phyloP scores from a whole-genome alignment of 768 basidiomycete species.

The Peribolospora baueri region DNA sequence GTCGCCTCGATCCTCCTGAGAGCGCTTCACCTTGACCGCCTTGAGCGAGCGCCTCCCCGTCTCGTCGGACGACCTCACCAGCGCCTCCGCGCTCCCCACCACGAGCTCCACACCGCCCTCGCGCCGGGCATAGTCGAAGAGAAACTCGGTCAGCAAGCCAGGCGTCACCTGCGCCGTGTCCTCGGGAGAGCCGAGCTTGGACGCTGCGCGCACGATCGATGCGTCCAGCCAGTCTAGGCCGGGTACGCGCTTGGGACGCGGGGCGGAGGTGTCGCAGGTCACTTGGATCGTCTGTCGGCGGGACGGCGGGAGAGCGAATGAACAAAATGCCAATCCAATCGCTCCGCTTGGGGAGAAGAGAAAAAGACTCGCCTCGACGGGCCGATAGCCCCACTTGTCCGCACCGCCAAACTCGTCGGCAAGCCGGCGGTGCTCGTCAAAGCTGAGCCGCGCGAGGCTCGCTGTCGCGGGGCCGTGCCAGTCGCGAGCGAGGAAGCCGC shows the following conservation, averaged over 20 bases:
- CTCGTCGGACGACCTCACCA: too few species aligned
- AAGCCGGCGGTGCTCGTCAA: constrained; percentile 45
- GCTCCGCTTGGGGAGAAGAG: too few species aligned
- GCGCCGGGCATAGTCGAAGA: neutral
- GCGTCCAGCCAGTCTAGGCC: constrained; percentile 3
- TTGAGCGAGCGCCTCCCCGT: too few species aligned
- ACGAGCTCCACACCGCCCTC: neutral
- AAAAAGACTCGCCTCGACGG: constrained; percentile 30
- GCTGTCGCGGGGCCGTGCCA: constrained; percentile 47
- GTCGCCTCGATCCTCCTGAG: neutral
- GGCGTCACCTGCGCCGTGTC: constrained; percentile 38
- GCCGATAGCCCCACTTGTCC: constrained; percentile 61
- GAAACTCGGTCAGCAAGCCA: neutral
- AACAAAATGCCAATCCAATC: too few species aligned
- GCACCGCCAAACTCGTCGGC: constrained; percentile 43
- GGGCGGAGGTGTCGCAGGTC: neutral
- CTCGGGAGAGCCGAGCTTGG: constrained; percentile 4
- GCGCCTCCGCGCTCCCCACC: neutral
- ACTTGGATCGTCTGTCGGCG: too few species aligned
- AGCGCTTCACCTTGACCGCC: too few species aligned
- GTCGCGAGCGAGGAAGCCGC: constrained; percentile 54
- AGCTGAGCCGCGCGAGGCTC: constrained; percentile 40
- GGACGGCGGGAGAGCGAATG: too few species aligned
- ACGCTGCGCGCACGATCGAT: neutral
- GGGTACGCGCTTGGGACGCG: neutral